Base-by-base conservation (phyloP, 495 filamentous ascomycete species). In the Penicillium simplicissimum region DNA sequence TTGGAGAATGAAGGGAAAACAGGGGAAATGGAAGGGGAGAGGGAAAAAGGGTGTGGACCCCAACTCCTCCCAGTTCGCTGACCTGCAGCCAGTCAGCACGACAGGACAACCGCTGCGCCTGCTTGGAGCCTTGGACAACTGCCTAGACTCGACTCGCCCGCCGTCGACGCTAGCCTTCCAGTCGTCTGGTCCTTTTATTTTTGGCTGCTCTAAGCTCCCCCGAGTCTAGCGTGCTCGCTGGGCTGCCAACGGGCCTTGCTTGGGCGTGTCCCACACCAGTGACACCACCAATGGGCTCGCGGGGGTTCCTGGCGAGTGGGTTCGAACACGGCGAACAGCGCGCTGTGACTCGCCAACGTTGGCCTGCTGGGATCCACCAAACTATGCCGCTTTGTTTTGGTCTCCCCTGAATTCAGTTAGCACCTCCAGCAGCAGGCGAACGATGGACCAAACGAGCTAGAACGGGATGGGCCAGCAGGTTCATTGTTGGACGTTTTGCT, bases 1-100 rank as follows among this genome's bases (percentile, higher is more conserved):
- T 40, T 37, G 21, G 78, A 72, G 78, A 81, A 79, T 74, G 78
- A 76, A 74, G 74, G 65, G 70, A 74, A 79, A 74, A 76, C 75
- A 66, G 75, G 70, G 70, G 69, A 57, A 65, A 68, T 71, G 65
- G 66, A 62, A 59, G 65, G 66, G 70, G 63, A 52, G 47, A 52
- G 57, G 59, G 58, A 61, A 58, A 54, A 42, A 59, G 60, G 55
- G 63, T 31, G 58, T 36, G 51, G 43, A 51, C 56, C 51, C 28
- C 33, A 28, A 25, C 23, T 25, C 23, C 23, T 25, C 23, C 3
- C 23, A 25, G 23, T 25, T 25, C 1, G 23, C 23, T 25, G 23
- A 25, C 23, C 23, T 1, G 1, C 15, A 9, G 14, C 59, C 59
- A 52, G n/a, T 38, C 52, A 55, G 19, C 35, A 38, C 34, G 13